A percentile compares a stretch with the other conserved stretches of the same genome.
Conservation (phyloP, 2,329 filamentous ascomycete species). For the Colletotrichum destructivum region DNA sequence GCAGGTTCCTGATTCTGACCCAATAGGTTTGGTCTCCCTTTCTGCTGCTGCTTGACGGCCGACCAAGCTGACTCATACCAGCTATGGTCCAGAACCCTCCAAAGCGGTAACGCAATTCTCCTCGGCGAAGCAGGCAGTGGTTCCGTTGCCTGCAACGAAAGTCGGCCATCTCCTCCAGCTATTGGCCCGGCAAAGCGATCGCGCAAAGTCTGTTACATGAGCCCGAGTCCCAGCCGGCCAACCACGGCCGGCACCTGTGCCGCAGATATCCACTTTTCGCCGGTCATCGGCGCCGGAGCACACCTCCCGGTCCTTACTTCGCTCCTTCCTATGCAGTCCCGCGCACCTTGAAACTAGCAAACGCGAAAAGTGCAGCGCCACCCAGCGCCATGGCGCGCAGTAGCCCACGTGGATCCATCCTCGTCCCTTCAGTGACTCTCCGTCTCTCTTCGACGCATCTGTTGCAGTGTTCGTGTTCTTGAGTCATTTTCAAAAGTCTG, state of each 20-base stretch:
- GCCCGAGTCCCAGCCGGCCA: conserved; percentile 18
- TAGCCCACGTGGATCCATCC: conserved; percentile 16
- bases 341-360: not conserved
- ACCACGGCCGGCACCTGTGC: conserved; percentile 17
- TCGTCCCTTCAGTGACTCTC: not conserved
- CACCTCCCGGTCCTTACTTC: not conserved
- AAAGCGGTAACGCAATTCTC: not conserved
- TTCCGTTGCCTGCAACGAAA: not conserved
- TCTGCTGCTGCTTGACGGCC: not conserved
- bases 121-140: not conserved
- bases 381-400: not conserved
- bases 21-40: too few relatives aligned
- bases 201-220: not conserved
- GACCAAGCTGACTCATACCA: not conserved
- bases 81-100: not conserved
- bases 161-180: not conserved
- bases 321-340: not conserved
- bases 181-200: not conserved
- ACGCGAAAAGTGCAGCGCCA: conserved; percentile 1
- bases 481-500: conserved; percentile 4
- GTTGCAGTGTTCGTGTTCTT: not conserved
- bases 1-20: not conserved
- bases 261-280: conserved; percentile 18
- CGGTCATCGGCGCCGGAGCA: conserved; percentile 38
- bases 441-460: not conserved